Percentiles rank a stretch among this genome's conserved stretches.
Conservation (phyloP, 768 basidiomycete species). For the Hypsizygus marmoreus region DNA sequence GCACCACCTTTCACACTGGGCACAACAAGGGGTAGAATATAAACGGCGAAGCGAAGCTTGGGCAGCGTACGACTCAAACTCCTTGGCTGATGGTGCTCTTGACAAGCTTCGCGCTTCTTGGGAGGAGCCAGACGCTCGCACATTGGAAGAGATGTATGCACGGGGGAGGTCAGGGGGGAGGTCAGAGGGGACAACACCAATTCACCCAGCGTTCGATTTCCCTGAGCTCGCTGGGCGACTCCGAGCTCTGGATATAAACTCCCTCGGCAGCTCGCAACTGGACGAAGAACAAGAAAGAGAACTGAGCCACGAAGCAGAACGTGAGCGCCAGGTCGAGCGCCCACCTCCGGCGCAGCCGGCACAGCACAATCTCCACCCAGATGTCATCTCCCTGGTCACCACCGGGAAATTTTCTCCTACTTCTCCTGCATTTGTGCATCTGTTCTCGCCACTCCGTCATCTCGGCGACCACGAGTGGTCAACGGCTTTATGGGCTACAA, state of each 20-base stretch:
- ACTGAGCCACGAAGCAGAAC: constrained; percentile 43
- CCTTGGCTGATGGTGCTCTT: constrained; percentile 10
- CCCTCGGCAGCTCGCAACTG: constrained; percentile 23
- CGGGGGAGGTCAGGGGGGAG: constrained; percentile 4
- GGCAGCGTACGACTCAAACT: not conserved
- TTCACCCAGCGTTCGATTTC: constrained; percentile 13
- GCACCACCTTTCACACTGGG: constrained; percentile 40
- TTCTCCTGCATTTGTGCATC: too few species aligned
- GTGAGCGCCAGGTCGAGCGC: constrained; percentile 40
- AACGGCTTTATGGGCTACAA: constrained; percentile 26
- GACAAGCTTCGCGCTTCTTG: constrained; percentile 28
- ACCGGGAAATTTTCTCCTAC: too few species aligned
- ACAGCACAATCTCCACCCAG: too few species aligned
- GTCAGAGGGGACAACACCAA: not conserved
- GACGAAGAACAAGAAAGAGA: constrained; percentile 57
- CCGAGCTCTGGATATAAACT: constrained; percentile 25
- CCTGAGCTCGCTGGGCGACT: constrained; percentile 25
- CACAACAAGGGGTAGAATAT: constrained; percentile 35
- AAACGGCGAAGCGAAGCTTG: constrained; percentile 21
- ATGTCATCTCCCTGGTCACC: too few species aligned
- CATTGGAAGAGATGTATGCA: constrained; percentile 37
- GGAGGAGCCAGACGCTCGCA: constrained; percentile 38
- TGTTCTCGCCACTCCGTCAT: too few species aligned
- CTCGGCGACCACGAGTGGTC: constrained; percentile 21
- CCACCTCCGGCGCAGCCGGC: constrained; percentile 30